Evolutionary conservation across 2,329 filamentous ascomycete species (phyloP).

Genomic region (Davidsoniella australis): DNA sequence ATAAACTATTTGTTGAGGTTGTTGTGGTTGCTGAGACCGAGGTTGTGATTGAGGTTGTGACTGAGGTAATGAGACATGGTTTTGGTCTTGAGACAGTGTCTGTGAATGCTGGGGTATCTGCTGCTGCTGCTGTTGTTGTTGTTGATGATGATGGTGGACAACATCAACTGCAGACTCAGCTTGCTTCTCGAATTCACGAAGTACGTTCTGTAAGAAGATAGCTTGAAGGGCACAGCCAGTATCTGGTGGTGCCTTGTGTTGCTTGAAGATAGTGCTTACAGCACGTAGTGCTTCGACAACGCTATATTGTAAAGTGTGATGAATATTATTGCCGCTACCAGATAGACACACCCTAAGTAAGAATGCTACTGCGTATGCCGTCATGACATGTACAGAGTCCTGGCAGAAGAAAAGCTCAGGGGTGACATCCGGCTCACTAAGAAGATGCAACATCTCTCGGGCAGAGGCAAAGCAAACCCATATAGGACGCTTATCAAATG

Average conservation of each 20-base stretch:
- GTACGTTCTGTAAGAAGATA: constrained; percentile 16
- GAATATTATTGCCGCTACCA: constrained; percentile 7
- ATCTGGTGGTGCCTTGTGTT: constrained; percentile 17
- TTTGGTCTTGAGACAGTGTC: background rate
- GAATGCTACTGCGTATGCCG: constrained; percentile 24
- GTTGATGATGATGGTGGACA: background rate
- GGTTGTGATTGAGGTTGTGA: too few relatives aligned
- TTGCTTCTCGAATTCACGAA: constrained; percentile 10
- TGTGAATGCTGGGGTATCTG: background rate
- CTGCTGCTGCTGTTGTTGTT: too few relatives aligned
- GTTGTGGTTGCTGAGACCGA: background rate
- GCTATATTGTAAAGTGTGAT: constrained; percentile 10
- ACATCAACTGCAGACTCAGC: background rate
- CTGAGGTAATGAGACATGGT: background rate
- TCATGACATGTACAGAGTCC: constrained; percentile 26
- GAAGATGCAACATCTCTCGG: constrained; percentile 20
- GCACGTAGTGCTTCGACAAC: constrained; percentile 13
- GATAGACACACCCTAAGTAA: constrained; percentile 19
- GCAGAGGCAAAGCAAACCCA: constrained; percentile 19
- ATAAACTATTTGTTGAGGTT: background rate
- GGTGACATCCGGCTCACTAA: constrained; percentile 16
- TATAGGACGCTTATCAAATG: constrained; percentile 17
- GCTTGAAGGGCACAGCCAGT: constrained; percentile 20
- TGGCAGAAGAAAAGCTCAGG: constrained; percentile 23
- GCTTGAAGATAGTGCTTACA: constrained; percentile 16